Evolutionary conservation across 495 filamentous ascomycete species (phyloP).

Genomic region (Penicillium egyptiacum): DNA sequence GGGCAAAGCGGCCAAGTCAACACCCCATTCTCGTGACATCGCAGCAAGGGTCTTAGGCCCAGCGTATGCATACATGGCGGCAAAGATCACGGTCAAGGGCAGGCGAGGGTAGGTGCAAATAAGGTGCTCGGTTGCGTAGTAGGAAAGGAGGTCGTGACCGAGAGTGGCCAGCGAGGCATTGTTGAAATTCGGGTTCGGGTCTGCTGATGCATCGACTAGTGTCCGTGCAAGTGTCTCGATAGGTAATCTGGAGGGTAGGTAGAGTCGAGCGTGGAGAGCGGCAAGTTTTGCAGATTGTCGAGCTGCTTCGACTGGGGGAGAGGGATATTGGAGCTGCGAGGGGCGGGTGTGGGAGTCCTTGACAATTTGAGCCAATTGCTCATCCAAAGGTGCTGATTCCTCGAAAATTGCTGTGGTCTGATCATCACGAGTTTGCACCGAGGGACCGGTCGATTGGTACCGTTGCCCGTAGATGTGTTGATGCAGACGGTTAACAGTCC

Average conservation of each 20-base stretch:
- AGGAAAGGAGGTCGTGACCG: conserved; percentile 77
- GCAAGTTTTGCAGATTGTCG: conserved; percentile 82
- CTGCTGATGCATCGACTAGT: conserved; percentile 81
- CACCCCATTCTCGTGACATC: conserved; percentile 82
- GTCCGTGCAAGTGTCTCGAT: conserved; percentile 81
- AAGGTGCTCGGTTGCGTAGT: conserved; percentile 85
- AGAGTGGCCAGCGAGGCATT: conserved; percentile 79
- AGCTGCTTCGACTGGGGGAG: conserved; percentile 68
- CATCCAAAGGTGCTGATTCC: conserved; percentile 11
- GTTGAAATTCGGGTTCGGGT: conserved; percentile 71
- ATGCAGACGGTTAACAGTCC: conserved; percentile 49
- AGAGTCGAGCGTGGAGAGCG: conserved; percentile 88
- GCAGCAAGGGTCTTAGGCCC: conserved; percentile 67
- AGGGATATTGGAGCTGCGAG: conserved; percentile 51
- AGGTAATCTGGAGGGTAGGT: conserved; percentile 77
- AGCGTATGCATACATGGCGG: conserved; percentile 78
- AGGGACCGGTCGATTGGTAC: conserved; percentile 42
- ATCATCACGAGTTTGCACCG: conserved; percentile 23
- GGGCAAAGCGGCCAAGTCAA: conserved; percentile 77
- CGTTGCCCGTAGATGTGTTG: conserved; percentile 42
- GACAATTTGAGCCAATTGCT: conserved; percentile 19
- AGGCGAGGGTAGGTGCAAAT: conserved; percentile 85
- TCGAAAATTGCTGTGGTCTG: conserved; percentile 17
- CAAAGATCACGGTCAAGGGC: conserved; percentile 76
- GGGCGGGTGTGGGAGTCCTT: conserved; percentile 23